A percentile compares a stretch with the other conserved stretches of the same genome.
These are phyloP conservation scores for Penicillium hordei DNA, from an alignment of 2,329 filamentous ascomycete species.

Conservation along the genomic window DNA sequence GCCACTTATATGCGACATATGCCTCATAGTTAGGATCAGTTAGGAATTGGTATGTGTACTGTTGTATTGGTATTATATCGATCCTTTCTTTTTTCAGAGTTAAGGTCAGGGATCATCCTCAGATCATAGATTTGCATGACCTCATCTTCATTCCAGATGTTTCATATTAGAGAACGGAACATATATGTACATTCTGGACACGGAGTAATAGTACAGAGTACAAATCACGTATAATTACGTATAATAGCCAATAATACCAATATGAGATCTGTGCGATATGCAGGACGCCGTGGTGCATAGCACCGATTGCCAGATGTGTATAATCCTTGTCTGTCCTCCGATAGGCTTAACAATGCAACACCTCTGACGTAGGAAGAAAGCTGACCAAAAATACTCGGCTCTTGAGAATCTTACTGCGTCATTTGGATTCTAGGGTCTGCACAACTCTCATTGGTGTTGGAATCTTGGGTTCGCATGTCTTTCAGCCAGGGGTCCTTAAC, in stretches of 20 bases:
- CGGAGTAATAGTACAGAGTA: neutral
- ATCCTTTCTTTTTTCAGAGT: slow-evolving; percentile 9
- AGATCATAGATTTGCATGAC: slow-evolving; percentile 4
- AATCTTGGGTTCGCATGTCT: neutral
- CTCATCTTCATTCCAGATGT: slow-evolving; percentile 4
- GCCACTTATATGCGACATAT: slow-evolving; percentile 11
- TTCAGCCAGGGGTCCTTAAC: slow-evolving; percentile 2
- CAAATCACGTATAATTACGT: neutral
- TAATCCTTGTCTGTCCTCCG: neutral
- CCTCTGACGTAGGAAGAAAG: slow-evolving; percentile 1
- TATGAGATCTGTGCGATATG: neutral
- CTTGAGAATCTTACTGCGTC: neutral
- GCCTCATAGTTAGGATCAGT: neutral
- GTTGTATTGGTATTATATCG: neutral
- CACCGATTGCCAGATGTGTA: neutral
- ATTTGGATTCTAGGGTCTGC: neutral
- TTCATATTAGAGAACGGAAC: neutral
- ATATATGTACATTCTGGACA: neutral
- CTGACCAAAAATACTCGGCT: neutral
- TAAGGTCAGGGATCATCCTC: slow-evolving; percentile 4
- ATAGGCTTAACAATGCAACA: neutral
- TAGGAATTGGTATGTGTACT: neutral
- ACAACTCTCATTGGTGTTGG: neutral
- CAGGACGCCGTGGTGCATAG: neutral
- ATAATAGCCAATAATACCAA: neutral